Base-by-base conservation (phyloP, 805 yeast genomes). In the Ogataea salicorniae region DNA sequence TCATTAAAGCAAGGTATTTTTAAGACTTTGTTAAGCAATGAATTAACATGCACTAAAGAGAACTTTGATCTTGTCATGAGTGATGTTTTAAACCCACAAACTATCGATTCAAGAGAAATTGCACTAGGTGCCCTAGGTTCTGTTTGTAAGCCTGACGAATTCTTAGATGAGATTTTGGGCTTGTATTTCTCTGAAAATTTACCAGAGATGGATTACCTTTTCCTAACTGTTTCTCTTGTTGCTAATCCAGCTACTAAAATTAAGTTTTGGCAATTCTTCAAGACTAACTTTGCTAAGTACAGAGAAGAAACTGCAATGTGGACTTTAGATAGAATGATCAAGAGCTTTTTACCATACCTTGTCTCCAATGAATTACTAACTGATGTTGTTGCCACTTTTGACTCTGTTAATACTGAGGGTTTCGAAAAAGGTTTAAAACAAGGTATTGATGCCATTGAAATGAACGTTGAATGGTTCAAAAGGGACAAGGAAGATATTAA, bases 201-300 rank as follows among this genome's bases (percentile, higher is more conserved):
- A 34, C 79, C 80, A 0, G 71, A 71, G 22, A 83, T 83, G 83
- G 85, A 83, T 56, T 70, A 76, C 17, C 79, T 77, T 55, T 77
- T 74, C 57, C 64, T 81, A 43, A 75, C 76, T 3, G 60, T 58
- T 8, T 62, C 77, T 23, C 66, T 82, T 34, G 71, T 78, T n/a
- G 54, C 63, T 8, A 82, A 82, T 59, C 51, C 72, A 6, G 55
- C 54, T 13, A 67, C 77, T 1, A 72, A 79, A 42, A 62, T 65
- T 41, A 48, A 51, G 40, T 73, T 76, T 53, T 79, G 84, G 83
- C 50, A 63, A 4, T 81, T 65, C 54, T 70, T 81, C 66, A 70
- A 72, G 52, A 57, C 55, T 9, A 72, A 80, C 61, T 81, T 79
- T 68, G 66, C 61, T 20, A 59, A 48, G 8, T 68, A 82, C 50